Base-by-base conservation (phyloP, 164 flowering plant genomes). In the Litsea cubeba region DNA sequence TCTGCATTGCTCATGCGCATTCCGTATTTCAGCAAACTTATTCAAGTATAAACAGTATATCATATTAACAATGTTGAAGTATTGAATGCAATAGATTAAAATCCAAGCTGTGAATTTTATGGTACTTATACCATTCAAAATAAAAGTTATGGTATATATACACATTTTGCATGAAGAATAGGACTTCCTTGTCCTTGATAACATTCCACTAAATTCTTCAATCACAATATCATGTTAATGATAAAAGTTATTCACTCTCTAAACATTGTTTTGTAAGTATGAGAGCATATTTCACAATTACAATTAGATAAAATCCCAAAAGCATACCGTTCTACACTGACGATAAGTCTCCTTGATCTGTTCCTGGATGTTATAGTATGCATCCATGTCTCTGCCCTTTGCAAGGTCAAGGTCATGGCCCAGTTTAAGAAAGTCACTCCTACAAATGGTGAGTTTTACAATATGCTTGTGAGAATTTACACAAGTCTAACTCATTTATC, bases 311-410 rank as follows among this genome's bases (percentile, higher is more conserved):
- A 30, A 30, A 63, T 30, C 40, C 50, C 8, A 35, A 62, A 63
- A 46, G 26, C 83, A 67, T 84, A 95, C 99, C 87, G 70, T 35
- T 75, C 88, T 91, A 84, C 85, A 84, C 60, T 80, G 89, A 15
- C 81, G 84, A 85, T 89, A 95, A 24, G 89, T 85, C 65, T 89
- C 92, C 81, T 67, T 89, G 79, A 95, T 68, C 77, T 89, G 91
- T 54, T 70, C 84, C 82, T 86, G 23, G 70, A 85, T 78, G 65
- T 80, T 79, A 75, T 76, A 22, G 78, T 88, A 94, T 76, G 76
- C 81, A 32, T 85, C 93, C 76, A 54, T 70, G 78, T 95, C 98
- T 76, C 82, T 80, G 12, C 81, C 92, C 86, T 83, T 92, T 20
- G 91, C 87, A 83, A 67, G 76, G 22, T 88, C 87, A 79, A 91